A percentile compares a stretch with the other conserved stretches of the same genome.
Conservation (phyloP, 2,329 filamentous ascomycete genomes). For the Penicillium rolfsii region DNA sequence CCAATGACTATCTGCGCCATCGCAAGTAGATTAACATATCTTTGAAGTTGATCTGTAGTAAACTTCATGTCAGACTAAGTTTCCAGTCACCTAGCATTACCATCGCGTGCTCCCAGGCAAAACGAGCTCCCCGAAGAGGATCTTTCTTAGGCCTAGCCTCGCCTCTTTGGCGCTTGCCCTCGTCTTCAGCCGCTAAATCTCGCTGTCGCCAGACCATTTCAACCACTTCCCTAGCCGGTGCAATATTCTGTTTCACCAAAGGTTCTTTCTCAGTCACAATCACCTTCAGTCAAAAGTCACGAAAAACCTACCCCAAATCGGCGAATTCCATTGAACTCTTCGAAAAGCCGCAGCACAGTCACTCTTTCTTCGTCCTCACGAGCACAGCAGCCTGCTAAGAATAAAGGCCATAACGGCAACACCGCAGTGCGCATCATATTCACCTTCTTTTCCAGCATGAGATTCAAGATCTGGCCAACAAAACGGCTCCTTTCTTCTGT, state of each 20-base stretch:
- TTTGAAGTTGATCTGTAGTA: neutral
- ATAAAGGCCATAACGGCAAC: conserved; percentile 34
- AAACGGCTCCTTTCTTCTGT: conserved; percentile 10
- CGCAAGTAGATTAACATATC: neutral
- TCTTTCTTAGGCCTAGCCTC: neutral
- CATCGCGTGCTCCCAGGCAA: conserved; percentile 34
- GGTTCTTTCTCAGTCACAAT: neutral
- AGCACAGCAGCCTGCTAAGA: conserved; percentile 34
- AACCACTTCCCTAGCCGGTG: conserved; percentile 31
- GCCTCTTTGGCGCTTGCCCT: conserved; percentile 16
- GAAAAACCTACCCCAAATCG: conserved; percentile 28
- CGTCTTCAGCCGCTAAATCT: conserved; percentile 29
- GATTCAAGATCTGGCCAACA: conserved; percentile 22
- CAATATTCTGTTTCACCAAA: conserved; percentile 26
- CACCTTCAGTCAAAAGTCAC: neutral
- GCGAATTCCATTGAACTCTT: conserved; percentile 25
- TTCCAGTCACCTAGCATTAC: conserved; percentile 32
- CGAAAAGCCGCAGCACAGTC: conserved; percentile 29
- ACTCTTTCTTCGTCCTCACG: conserved; percentile 27
- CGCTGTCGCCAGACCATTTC: conserved; percentile 36
- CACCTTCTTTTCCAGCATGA: conserved; percentile 22
- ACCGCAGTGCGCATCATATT: conserved; percentile 31
- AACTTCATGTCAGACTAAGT: conserved; percentile 29
- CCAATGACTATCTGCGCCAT: conserved; percentile 6
- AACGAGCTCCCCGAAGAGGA: conserved; percentile 11